Evolutionary conservation across 257 asterid species (phyloP), one percentile per base, ranked within the genome.

Genomic region (Penstemon newberryi): DNA sequence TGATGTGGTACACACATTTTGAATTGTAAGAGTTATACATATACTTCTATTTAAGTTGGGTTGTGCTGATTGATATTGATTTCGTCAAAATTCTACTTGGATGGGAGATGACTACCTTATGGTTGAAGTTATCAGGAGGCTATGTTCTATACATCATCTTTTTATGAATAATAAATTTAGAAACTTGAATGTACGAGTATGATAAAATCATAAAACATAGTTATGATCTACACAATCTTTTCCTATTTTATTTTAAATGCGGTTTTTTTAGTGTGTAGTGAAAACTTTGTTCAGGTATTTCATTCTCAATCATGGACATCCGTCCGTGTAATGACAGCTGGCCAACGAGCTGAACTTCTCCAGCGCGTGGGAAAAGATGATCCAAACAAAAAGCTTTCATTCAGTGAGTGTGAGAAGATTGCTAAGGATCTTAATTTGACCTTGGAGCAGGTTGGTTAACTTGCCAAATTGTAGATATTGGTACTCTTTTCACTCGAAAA

Each of bases 351-450:
- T 65, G 84, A 84, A 80, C 92, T 93, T 73, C 83, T 86, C 60
- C 83, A 84, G 77, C 85, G 85, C 51, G 66, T 90, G 63, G 72
- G 77, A 56, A 73, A 75, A 57, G 83, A 84, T 68, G 89, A 84
- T 43, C 77, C 83, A 46, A 78, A 79, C 60, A 84, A 75, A 76
- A 90, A 82, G 77, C 95, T 93, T 67, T 84, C 97, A 63, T 84
- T 77, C 60, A 72, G 53, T 55, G 95, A 87, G 70, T 93, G 99
- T 70, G 82, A 69, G 78, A 74, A 78, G 83, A 90, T 93, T 80
- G 93, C 99, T 40, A 81, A 80, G 73, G 94, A 87, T 77, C 92
- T 93, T 63, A 80, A 85, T 85, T 79, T 93, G 88, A 85, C 96
- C 68, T 63, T 90, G 68, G 97, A 87, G 75, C 97, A 93, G 98